Percentiles rank a stretch among this genome's conserved stretches.
Evolutionary conservation across 2,329 filamentous ascomycete genomes (phyloP).

Genomic region (Sclerotinia sclerotiorum): DNA sequence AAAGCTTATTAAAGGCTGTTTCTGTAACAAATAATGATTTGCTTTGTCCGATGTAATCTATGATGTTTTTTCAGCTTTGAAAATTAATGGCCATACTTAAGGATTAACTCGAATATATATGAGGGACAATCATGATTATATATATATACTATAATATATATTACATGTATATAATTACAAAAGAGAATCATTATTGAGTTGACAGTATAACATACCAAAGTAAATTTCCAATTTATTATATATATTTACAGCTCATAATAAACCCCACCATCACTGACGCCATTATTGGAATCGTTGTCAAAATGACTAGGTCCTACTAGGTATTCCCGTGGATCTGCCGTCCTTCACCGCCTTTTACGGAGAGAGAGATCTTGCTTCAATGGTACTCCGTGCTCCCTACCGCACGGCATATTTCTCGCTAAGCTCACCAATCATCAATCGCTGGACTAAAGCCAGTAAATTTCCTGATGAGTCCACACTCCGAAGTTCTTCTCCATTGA

Average conservation of each 20-base stretch:
- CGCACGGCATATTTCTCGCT: background rate
- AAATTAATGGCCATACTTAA: background rate
- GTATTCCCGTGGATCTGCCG: conserved; percentile 10
- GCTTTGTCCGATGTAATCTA: background rate
- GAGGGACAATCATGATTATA: no score
- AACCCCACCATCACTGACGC: conserved; percentile 10
- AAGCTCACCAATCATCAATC: background rate
- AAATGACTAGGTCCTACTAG: no score
- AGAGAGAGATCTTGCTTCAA: no score
- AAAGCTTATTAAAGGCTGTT: background rate
- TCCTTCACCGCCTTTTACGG: background rate
- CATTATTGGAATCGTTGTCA: background rate
- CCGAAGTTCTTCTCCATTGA: conserved; percentile 22
- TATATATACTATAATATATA: no score
- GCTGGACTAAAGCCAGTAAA: conserved; percentile 19
- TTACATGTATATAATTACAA: background rate
- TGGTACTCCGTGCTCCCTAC: no score
- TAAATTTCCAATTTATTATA: no score
- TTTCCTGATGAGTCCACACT: conserved; percentile 24
- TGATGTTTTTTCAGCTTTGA: background rate
- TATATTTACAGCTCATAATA: no score
- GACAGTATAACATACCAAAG: no score
- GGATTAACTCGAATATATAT: background rate
- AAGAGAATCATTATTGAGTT: no score
- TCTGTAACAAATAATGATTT: background rate